Evolutionary conservation across 306 rosid species (phyloP).

Genomic region (Coriaria nepalensis): DNA sequence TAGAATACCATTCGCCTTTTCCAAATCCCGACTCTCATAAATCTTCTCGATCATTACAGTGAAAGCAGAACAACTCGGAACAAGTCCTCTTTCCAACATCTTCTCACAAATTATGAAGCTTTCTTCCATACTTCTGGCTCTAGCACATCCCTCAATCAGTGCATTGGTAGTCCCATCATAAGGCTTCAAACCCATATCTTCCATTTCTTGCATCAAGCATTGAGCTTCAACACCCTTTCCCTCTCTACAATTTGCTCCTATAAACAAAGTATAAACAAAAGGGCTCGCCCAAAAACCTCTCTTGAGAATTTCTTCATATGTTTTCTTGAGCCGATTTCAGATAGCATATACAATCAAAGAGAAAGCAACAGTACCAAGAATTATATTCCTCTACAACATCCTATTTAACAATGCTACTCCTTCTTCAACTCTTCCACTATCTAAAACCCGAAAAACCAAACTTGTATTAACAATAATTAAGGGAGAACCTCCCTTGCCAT

Average conservation of each 20-base stretch:
- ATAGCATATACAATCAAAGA: constrained; percentile 43
- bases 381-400: constrained; percentile 58
- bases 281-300: constrained; percentile 55
- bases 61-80: constrained; percentile 53
- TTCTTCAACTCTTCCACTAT: constrained; percentile 37
- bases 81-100: constrained; percentile 41
- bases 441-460: constrained; percentile 42
- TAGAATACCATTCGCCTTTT: constrained; percentile 39
- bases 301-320: constrained; percentile 44
- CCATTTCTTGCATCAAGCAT: constrained; percentile 48
- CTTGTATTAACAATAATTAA: constrained; percentile 39
- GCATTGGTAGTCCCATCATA: constrained; percentile 38
- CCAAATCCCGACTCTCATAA: constrained; percentile 34
- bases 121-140: constrained; percentile 27
- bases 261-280: constrained; percentile 48
- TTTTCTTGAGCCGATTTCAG: constrained; percentile 27
- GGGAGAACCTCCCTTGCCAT: constrained; percentile 40
- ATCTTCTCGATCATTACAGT: constrained; percentile 41
- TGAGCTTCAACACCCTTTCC: constrained; percentile 46
- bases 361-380: constrained; percentile 44
- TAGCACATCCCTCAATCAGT: constrained; percentile 49
- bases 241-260: constrained; percentile 39
- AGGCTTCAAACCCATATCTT: constrained; percentile 37
- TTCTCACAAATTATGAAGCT: constrained; percentile 32
- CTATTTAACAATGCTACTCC: constrained; percentile 46